Base-by-base conservation (phyloP, 2,329 filamentous ascomycete genomes). In the Aspergillus jensenii region DNA sequence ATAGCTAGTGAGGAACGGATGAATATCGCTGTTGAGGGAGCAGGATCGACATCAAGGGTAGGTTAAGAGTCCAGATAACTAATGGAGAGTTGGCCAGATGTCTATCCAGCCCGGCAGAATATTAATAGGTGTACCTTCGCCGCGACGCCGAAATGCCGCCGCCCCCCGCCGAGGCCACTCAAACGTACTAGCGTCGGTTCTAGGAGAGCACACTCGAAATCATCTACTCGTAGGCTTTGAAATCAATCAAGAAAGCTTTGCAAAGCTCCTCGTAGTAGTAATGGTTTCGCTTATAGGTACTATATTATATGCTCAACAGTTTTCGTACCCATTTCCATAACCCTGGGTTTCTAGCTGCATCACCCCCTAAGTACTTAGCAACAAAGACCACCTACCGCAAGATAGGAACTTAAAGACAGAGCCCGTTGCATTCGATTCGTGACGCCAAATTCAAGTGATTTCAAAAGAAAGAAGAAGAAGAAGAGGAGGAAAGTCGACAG, bases 51-150 rank as follows among this genome's bases (percentile, higher is more conserved):
- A 51, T 54, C 41, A 27, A 58, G 31, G 21, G 7, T 51, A 14
- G 23, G 46, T 46, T n/a, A 48, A 31, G 33, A 51, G 21, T 48
- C 7, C 49, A 39, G 59, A 62, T 37, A 37, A 63, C 35, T n/a
- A 37, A 63, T 41, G 60, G 54, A 62, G 54, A 67, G 63, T 63
- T 66, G 64, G 64, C 61, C 64, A 62, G 62, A 58, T 17, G 35
- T 47, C 21, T 21, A 56, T 50, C 60, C 60, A 59, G 55, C 52
- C 56, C 51, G 65, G 61, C 61, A 63, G 60, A 65, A 62, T 55
- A 57, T 52, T 50, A 52, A 33, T 56, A 56, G 53, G 39, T 56
- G 40, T 51, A 39, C 47, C 15, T 59, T 35, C 52, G 45, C 51
- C 57, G 45, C 59, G 52, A 41, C 41, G 25, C 45, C 45, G 37